Evolutionary conservation across 2,329 filamentous ascomycete species (phyloP), one percentile per base, ranked within the genome.

Genomic region (Calonectria honghensis): DNA sequence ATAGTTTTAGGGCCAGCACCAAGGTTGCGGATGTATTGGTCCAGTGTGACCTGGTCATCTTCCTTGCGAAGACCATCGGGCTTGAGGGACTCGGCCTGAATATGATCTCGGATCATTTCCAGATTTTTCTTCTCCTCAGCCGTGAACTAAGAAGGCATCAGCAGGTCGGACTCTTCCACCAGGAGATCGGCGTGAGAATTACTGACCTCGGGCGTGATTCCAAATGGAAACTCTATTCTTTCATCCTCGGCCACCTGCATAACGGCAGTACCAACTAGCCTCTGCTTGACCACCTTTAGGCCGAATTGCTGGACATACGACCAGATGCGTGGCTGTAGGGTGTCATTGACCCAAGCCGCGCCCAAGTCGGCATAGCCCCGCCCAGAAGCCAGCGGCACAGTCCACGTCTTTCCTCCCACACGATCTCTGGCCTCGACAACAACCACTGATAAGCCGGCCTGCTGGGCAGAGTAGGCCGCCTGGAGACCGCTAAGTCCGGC

Each of bases 311-410:
- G 77, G 0, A 85, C 85, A 10, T 90, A 79, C 0, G 79, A 83
- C 75, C 82, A 87, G 64, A 91, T 86, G 4, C 83, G 82, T 32
- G 77, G 82, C 75, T 92, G 90, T 66, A 87, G 90, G 1, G 83
- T 87, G 68, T 91, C 88, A 75, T 93, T 92, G 76, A 92, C 88
- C 91, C 91, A 93, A 0, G 89, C 90, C 0, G 90, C 91, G 3
- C 91, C 91, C 0, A 91, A 78, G 29, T 92, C 91, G 9, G 88
- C 84, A 0, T 83, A 73, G 0, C 86, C 87, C 3, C 80, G 81
- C 35, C 79, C 85, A 41, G 81, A 73, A 1, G 82, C 76, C 11
- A 83, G 75, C 1, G 82, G 80, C 4, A 82, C 73, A 4, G 85
- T 88, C 82, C 84, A 88, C 0, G 87, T 89, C 80, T 91, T 91